phyloP scores from a whole-genome alignment of 192 early-diverging fungal species.

The Rhizoclosmatium sp. region DNA sequence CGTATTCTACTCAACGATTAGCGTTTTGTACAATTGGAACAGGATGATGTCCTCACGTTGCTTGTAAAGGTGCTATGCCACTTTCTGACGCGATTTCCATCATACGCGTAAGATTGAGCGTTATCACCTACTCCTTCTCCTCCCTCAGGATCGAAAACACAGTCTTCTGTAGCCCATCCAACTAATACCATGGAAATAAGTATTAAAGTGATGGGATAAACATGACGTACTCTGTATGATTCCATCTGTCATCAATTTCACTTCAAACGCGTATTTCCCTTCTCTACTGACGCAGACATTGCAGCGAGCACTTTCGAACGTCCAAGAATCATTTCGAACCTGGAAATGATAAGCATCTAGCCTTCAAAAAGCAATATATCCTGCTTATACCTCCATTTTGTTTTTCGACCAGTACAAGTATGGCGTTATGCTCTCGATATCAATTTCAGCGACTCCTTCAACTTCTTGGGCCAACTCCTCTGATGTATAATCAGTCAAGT shows the following conservation, averaged over 20 bases:
- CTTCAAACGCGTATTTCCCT: conserved; percentile 80
- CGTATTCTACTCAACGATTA: conserved; percentile 41
- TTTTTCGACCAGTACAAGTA: conserved; percentile 38
- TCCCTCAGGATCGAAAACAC: conserved; percentile 77
- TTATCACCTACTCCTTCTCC: conserved; percentile 80
- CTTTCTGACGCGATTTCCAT: conserved; percentile 74
- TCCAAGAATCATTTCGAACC: conserved; percentile 78
- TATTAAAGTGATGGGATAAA: neutral
- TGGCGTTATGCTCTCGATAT: conserved; percentile 22
- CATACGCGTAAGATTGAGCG: conserved; percentile 77
- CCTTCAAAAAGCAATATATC: neutral
- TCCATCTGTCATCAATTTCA: conserved; percentile 67
- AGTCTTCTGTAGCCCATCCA: conserved; percentile 74
- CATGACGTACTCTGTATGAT: conserved; percentile 72
- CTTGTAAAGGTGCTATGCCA: conserved; percentile 66
- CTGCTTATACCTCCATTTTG: conserved; percentile 27
- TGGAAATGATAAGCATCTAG: conserved; percentile 31
- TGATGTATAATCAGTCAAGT: conserved; percentile 19
- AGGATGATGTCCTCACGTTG: conserved; percentile 30
- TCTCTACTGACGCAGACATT: conserved; percentile 57
- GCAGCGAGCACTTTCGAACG: conserved; percentile 76
- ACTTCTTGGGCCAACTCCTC: neutral
- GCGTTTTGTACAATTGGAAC: neutral
- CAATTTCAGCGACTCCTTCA: conserved; percentile 18
- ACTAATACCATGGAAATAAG: conserved; percentile 33